Evolutionary conservation across 352 stramenopile genomes (phyloP).

Genomic region (Discostella stelligera): DNA sequence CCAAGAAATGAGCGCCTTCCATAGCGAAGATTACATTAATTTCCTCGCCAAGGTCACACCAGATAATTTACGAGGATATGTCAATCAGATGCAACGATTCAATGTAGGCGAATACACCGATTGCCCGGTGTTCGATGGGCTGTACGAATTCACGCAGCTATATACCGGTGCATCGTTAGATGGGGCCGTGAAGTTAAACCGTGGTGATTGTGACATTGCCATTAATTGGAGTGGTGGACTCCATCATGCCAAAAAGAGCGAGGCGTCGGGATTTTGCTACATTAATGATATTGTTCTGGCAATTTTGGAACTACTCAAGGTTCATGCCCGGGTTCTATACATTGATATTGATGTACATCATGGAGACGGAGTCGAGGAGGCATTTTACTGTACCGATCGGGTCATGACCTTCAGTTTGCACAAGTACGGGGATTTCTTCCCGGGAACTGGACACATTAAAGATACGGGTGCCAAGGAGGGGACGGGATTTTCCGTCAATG

Average conservation of each 20-base stretch:
- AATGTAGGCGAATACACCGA: conserved; percentile 96
- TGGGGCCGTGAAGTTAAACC: conserved; percentile 95
- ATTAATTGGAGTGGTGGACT: conserved; percentile 98
- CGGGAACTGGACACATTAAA: conserved; percentile 92
- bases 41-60: conserved; percentile 95
- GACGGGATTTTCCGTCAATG: conserved; percentile 91
- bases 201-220: conserved; percentile 92
- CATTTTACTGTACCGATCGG: conserved; percentile 95
- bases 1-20: conserved; percentile 94
- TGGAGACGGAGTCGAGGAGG: conserved; percentile 97
- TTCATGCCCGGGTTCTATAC: conserved; percentile 96
- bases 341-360: conserved; percentile 99
- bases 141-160: conserved; percentile 98
- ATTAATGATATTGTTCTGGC: conserved; percentile 98
- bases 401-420: conserved; percentile 99
- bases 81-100: conserved; percentile 82
- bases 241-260: conserved; percentile 98
- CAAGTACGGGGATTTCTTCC: conserved; percentile 99
- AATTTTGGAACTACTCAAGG: conserved; percentile 98
- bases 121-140: conserved; percentile 97
- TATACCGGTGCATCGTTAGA: conserved; percentile 96
- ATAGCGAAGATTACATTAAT: conserved; percentile 97
- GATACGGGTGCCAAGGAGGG: conserved; percentile 91
- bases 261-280: conserved; percentile 93
- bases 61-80: conserved; percentile 89